Evolutionary conservation across 495 filamentous ascomycete species (phyloP), one percentile per base, ranked within the genome.

Genomic region (Talaromyces nanjingensis): DNA sequence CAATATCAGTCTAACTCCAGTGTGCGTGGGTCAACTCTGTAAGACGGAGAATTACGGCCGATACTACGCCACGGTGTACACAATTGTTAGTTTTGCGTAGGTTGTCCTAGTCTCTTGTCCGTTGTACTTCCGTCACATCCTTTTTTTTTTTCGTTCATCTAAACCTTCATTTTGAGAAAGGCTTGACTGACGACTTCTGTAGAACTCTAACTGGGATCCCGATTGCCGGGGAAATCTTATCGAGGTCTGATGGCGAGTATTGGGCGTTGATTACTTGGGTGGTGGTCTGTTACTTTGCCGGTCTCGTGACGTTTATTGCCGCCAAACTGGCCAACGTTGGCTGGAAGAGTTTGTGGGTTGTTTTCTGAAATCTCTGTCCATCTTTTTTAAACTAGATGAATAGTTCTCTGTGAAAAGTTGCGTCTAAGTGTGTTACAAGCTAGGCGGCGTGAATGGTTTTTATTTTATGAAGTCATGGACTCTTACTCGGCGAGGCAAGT

Each of bases 11-110:
- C 73, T 98, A 54, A 89, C 90, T 3, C 93, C 93, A 0, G 92
- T 97, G 2, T 96, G 92, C 69, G 84, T 98, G 11, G 92, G 92
- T 4, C 91, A 96, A 77, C 83, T 97, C 34, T 97, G 92, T 75
- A 87, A 89, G 61, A 91, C 92, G 5, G 84, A 92, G 60, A 80
- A 92, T 56, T 97, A 94, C 66, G 93, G 93, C 4, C 79, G 90
- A 62, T 92, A 90, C 66, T 96, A 87, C 67, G 89, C 92, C 14
- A 94, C 92, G 2, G 87, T 87, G 63, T 94, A 96, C 74, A 94
- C 92, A 67, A 81, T 96, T 33, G 93, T 93, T 31, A 91, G 89
- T 65, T 92, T 98, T 73, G 92, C 91, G 82, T 84, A 70, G 67
- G 74, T 70, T 27, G n/a, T 55, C 49, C 47, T 53, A 49, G 45